A percentile compares a stretch with the other conserved stretches of the same genome.
These are phyloP conservation scores for Colletotrichum simmondsii DNA, from an alignment of 2,329 filamentous ascomycete genomes.

Conservation along the genomic window DNA sequence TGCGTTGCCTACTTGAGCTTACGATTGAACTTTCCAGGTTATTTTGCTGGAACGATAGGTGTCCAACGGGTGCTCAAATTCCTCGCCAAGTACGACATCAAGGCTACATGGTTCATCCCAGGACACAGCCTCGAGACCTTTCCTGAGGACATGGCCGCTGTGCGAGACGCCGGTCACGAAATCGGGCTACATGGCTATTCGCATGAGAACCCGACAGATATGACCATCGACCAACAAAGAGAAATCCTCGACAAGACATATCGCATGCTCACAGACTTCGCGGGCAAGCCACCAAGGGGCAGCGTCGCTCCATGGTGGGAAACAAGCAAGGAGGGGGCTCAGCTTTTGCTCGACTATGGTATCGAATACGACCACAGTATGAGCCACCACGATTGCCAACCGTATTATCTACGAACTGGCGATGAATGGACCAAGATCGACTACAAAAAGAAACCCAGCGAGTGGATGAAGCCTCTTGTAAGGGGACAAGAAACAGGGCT, in stretches of 20 bases:
- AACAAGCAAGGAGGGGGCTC: constrained; percentile 73
- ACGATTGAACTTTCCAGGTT: constrained; percentile 48
- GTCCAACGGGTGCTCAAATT: constrained; percentile 75
- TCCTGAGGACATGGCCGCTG: constrained; percentile 55
- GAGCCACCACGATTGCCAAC: constrained; percentile 72
- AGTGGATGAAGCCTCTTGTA: constrained; percentile 75
- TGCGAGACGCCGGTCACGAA: constrained; percentile 59
- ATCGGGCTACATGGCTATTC: constrained; percentile 76
- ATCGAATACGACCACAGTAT: constrained; percentile 78
- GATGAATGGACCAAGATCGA: constrained; percentile 77
- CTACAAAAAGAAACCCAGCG: constrained; percentile 68
- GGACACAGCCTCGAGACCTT: constrained; percentile 62
- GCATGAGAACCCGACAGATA: constrained; percentile 78
- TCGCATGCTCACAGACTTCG: constrained; percentile 74
- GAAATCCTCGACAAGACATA: constrained; percentile 82
- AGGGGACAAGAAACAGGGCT: constrained; percentile 70
- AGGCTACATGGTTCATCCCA: constrained; percentile 66
- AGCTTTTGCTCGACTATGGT: constrained; percentile 73
- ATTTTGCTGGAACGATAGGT: constrained; percentile 77
- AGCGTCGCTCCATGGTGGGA: constrained; percentile 83
- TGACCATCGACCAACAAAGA: constrained; percentile 80
- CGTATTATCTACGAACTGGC: constrained; percentile 72
- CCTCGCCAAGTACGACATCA: constrained; percentile 78
- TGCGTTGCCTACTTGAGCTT: neutral
- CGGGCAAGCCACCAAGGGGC: constrained; percentile 76